Evolutionary conservation across 805 yeast species (phyloP).

Genomic region (Candida koratica): DNA sequence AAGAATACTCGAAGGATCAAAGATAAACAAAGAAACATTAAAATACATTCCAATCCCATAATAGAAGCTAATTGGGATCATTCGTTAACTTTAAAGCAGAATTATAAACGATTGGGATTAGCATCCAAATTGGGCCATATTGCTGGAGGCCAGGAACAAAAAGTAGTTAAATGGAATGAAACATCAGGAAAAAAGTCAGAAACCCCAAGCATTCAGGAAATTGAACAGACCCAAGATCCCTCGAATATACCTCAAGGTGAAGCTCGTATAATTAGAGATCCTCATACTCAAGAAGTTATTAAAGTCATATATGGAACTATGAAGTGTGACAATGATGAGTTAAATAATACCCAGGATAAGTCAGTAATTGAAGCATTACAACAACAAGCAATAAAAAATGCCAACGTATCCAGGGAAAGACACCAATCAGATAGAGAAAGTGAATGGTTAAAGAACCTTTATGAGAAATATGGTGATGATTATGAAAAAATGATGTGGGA

Average conservation of each 20-base stretch:
- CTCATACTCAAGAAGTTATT: conserved; percentile 56
- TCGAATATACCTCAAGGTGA: conserved; percentile 69
- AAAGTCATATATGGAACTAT: conserved; percentile 69
- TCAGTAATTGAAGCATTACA: conserved; percentile 70
- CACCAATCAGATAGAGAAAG: conserved; percentile 67
- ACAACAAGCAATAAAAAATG: conserved; percentile 38
- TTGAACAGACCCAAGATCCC: conserved; percentile 47
- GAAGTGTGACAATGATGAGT: conserved; percentile 26
- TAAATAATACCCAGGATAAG: conserved; percentile 34
- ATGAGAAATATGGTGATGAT: conserved; percentile 82
- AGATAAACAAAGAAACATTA: conserved; percentile 64
- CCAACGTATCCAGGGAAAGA: conserved; percentile 51
- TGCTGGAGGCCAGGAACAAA: conserved; percentile 80
- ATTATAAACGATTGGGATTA: conserved; percentile 79
- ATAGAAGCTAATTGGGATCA: conserved; percentile 91
- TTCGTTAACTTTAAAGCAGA: conserved; percentile 74
- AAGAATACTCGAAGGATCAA: conserved; percentile 69
- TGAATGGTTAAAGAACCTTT: conserved; percentile 62
- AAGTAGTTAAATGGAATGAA: conserved; percentile 38
- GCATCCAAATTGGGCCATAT: conserved; percentile 58
- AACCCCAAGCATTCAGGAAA: conserved; percentile 32
- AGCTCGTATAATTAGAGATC: conserved; percentile 72
- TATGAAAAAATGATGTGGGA: conserved; percentile 92
- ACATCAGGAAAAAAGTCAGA: conserved; percentile 30
- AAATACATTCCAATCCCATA: conserved; percentile 69